Percentiles rank a stretch among this genome's conserved stretches.
Conservation (phyloP, 169 alveolate genomes). For the Eimeria sp. region DNA sequence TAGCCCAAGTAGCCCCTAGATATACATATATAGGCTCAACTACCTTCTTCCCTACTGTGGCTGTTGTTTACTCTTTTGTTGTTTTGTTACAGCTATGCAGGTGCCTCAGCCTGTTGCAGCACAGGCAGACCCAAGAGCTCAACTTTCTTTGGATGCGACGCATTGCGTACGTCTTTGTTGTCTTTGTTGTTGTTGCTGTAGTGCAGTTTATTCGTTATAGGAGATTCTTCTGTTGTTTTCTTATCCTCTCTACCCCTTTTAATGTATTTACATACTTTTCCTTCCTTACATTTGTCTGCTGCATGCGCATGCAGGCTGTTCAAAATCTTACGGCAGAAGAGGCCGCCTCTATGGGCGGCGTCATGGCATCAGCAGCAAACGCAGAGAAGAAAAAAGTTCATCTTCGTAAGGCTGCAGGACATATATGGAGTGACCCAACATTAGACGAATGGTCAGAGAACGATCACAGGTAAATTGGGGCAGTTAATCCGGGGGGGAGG, state of each 20-base stretch:
- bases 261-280: neutral
- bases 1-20: too few species aligned
- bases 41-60: neutral
- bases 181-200: neutral
- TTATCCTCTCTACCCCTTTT: neutral
- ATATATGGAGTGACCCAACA: conserved; percentile 98
- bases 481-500: neutral
- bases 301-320: conserved; percentile 46
- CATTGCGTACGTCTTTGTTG: conserved; percentile 36
- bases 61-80: neutral
- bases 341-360: conserved; percentile 80
- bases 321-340: conserved; percentile 79
- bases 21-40: too few species aligned
- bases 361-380: conserved; percentile 80
- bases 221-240: neutral
- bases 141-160: conserved; percentile 19
- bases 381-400: conserved; percentile 85
- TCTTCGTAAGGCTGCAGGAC: conserved; percentile 98
- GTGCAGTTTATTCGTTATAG: neutral
- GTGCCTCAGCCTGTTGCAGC: conserved; percentile 19
- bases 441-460: conserved; percentile 98
- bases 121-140: conserved; percentile 24
- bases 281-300: neutral
- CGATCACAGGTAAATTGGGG: conserved; percentile 91
- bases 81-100: neutral